These are phyloP conservation scores for Eudorina sp. DNA, from an alignment of 139 green algal genomes.

Conservation along the genomic window DNA sequence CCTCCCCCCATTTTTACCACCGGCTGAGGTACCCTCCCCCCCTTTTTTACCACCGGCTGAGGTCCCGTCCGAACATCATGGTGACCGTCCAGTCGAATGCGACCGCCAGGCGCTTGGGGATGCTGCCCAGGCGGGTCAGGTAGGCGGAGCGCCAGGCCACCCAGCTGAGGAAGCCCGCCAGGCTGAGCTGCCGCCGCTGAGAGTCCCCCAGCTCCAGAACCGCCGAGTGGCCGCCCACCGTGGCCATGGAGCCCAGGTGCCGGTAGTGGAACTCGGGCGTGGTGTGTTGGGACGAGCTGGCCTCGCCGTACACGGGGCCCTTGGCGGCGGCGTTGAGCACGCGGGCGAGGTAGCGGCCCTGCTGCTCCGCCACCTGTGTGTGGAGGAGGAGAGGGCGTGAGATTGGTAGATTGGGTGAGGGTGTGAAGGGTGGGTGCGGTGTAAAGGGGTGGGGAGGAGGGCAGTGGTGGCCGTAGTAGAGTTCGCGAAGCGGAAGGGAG, in stretches of 20 bases:
- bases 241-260: conserved; percentile 79
- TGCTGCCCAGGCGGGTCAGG: conserved; percentile 81
- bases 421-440: neutral
- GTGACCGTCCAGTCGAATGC: conserved; percentile 53
- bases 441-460: no score
- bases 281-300: neutral
- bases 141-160: conserved; percentile 87
- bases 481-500: no score
- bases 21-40: no score
- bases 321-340: conserved; percentile 75
- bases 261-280: conserved; percentile 57
- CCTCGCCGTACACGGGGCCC: conserved; percentile 5
- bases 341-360: conserved; percentile 88
- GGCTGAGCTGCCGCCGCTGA: conserved; percentile 2
- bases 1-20: no score
- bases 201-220: conserved; percentile 64
- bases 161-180: conserved; percentile 62
- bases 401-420: neutral
- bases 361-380: conserved; percentile 92
- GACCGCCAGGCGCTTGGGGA: conserved; percentile 66
- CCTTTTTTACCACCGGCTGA: conserved; percentile 45
- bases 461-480: no score
- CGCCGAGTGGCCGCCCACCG: conserved; percentile 66
- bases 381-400: neutral
- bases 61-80: conserved; percentile 48